Evolutionary conservation across 2,329 filamentous ascomycete genomes (phyloP).

Genomic region (Aureobasidium melanogenum): DNA sequence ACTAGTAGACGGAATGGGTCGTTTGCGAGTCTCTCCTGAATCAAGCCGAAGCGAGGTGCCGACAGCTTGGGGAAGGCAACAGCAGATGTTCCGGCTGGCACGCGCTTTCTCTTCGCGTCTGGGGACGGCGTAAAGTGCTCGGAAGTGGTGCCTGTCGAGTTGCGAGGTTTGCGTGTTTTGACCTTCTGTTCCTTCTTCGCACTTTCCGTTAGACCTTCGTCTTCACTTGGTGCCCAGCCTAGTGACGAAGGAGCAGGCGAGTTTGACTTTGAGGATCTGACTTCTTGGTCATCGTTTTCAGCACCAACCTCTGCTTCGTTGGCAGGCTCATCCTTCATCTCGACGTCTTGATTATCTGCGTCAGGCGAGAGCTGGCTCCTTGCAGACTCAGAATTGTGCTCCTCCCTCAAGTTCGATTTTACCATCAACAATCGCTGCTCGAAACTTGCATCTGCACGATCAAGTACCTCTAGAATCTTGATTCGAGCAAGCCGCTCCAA

Average conservation of each 20-base stretch:
- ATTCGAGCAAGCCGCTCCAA: not conserved
- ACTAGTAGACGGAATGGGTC: conserved; percentile 75
- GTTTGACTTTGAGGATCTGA: not conserved
- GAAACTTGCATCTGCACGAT: not conserved
- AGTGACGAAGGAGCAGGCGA: not conserved
- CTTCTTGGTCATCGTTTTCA: not conserved
- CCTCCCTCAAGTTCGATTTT: not conserved
- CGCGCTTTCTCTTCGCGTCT: conserved; percentile 19
- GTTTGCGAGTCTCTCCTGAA: conserved; percentile 69
- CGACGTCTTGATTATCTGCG: not conserved
- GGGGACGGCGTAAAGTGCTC: conserved; percentile 23
- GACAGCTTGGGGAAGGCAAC: conserved; percentile 58
- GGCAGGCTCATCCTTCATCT: not conserved
- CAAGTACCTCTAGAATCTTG: not conserved
- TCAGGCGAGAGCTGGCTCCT: not conserved
- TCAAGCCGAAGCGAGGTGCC: conserved; percentile 59
- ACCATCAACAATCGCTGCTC: not conserved
- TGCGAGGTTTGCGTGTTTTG: conserved; percentile 19
- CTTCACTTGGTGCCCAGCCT: conserved; percentile 4
- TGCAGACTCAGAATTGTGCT: conserved; percentile 4
- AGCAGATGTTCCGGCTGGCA: conserved; percentile 33
- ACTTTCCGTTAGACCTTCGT: not conserved
- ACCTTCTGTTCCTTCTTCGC: not conserved
- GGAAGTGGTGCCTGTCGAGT: conserved; percentile 25
- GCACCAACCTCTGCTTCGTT: not conserved